Evolutionary conservation across 2,329 filamentous ascomycete species (phyloP), one percentile per base, ranked within the genome.

Genomic region (Nectriaceae sp.): DNA sequence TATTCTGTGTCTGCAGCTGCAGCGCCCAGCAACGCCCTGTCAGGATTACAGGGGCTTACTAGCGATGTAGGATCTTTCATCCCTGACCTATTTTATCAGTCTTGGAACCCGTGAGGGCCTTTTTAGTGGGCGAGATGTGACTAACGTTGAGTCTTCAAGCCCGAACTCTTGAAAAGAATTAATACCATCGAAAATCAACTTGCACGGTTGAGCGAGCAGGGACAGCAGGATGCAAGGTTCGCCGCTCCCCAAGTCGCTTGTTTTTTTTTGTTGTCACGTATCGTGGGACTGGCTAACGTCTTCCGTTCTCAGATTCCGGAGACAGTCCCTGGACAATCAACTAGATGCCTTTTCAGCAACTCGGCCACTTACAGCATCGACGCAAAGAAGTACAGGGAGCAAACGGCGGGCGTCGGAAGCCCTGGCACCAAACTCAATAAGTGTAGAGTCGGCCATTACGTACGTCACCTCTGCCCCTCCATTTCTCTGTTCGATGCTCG

Each of bases 131-230:
- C n/a, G n/a, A n/a, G n/a, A n/a, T n/a, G n/a, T n/a, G n/a, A n/a
- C n/a, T n/a, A n/a, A n/a, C n/a, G n/a, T n/a, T n/a, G n/a, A n/a
- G n/a, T n/a, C n/a, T n/a, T n/a, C 11, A 15, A 52, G 49, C 33
- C 35, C 20, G 49, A 52, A 11, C 19, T 52, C 10, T n/a, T 49
- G 21, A 46, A 44, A 13, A 21, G 49, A 36, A 44, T 52, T 33
- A 52, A 21, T 33, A 43, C 43, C 4, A 49, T 52, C 21, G 49
- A 52, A 21, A 39, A 41, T 11, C 46, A 52, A 13, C 26, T 52
- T 4, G 49, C 49, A 15, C 42, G 42, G 21, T 36, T 52, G 33
- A 52, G 49, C 16, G 35, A 37, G 21, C 42, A 52, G 20, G 26
- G 29, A 38, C 38, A 29, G 15, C 40, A 42, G 46, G 21, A 40